Evolutionary conservation across 805 yeast genomes (phyloP), one percentile per base, ranked within the genome.

Genomic region (Limtongia smithiae): DNA sequence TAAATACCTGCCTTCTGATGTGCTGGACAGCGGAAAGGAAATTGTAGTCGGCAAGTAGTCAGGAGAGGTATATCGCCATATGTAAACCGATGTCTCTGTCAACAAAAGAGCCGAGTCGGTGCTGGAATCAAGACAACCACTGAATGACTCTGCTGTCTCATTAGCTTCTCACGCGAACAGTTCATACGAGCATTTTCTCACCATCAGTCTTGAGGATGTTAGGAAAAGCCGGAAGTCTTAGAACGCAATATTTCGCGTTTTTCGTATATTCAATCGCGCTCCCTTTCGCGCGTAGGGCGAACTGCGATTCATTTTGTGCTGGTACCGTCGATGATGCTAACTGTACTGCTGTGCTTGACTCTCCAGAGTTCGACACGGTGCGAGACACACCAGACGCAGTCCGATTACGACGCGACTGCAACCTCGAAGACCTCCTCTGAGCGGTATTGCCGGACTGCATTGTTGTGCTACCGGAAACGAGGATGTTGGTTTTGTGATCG

Each of bases 51-150:
- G 88, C 1, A 73, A 66, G 27, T 72, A 69, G 57, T 85, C 87
- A 11, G 77, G 75, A 1, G 88, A 76, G 46, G 72, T 70, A 62
- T 82, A 83, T 46, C 76, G 72, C 90, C 95, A 89, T 4, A 82
- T 81, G 59, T 77, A 74, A 18, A 83, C 73, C 31, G 78, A 70
- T 21, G 72, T 66, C n/a, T 70, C 72, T 14, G 78, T 72, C 3
- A 78, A 66, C 2, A 76, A 70, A 25, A 80, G 65, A 0, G 83
- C 80, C 60, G 70, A 75, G 34, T 69, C 71, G 9, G 82, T 71
- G 15, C 57, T 58, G 35, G 72, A 66, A 59, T 80, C 83, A 6
- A 78, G 57, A 54, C 69, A 68, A 1, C 80, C 83, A 50, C 69
- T 70, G 17, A 58, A 41, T 24, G 21, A 45, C 27, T 37, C 65